Evolutionary conservation across 1,284 basidiomycete species (phyloP), one percentile per base, ranked within the genome.

Genomic region (Rhodotorula glutinis): DNA sequence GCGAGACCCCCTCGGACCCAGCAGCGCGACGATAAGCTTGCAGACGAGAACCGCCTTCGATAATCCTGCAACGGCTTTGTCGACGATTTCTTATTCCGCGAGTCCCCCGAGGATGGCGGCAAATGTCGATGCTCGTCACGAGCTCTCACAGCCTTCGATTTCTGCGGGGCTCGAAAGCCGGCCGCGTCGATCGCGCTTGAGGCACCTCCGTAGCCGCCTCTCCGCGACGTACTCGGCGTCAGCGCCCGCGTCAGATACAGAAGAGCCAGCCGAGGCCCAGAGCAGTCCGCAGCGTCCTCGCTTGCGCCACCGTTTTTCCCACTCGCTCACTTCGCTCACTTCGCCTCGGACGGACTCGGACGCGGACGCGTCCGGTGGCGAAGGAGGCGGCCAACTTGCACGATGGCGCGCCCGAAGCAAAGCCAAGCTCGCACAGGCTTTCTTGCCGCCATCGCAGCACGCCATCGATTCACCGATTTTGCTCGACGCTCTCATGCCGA

Each of bases 231-330:
- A 16, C 9, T 53, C 52, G 7, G 19, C 27, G 19, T 23, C 29
- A 21, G 9, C 19, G 9, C 19, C 29, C 29, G 29, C 17, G 30
- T 53, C 52, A 9, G 52, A 33, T 19, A 21, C 10, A 19, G 52
- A 53, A 13, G 52, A 33, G 33, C 33, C 33, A 13, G 52, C 29
- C 10, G 19, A 16, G 49, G n/a, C 11, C 4, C 25, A 23, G 3
- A 17, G 49, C 25, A 11, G 25, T 27, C n/a, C 16, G 4, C 40
- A 7, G 10, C 58, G 58, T 13, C 58, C 47, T 8, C 38, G 27
- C 4, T 29, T 59, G 25, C 19, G n/a, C n/a, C 60, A 53, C 38
- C 60, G 60, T 30, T 62, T 62, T 46, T 62, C 60, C 21, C 60
- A 53, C 30, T 62, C 60, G 9, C 53, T 62, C 25, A 46, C 60